Base-by-base conservation (phyloP, 192 early-diverging fungal genomes). In the Spinellus fusiger region DNA sequence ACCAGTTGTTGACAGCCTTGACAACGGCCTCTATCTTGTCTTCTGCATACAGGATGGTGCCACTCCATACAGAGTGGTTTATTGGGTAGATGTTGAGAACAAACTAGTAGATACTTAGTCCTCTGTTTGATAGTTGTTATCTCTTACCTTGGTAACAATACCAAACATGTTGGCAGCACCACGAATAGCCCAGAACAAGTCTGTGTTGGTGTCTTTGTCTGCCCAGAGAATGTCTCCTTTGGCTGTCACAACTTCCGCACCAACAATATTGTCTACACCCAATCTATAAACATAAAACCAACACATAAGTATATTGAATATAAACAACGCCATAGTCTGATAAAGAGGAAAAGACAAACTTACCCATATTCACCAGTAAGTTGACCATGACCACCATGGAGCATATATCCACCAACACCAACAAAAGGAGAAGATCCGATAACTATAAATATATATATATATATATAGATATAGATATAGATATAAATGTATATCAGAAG, bases 101-200 rank as follows among this genome's bases (percentile, higher is more conserved):
- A 52, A 72, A 58, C 61, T 68, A 59, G 13, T 47, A 31, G 0
- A 32, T 54, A 54, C 8, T 2, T 27, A 25, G 16, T 16, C 5
- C 26, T 29, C 7, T 4, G 9, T 12, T 13, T 31, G 5, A 7
- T 9, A 26, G 1, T 29, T 31, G 1, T 4, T 44, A 27, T 25
- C 38, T 26, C 23, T 40, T 54, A 64, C 62, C 37, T 68, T 68
- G 0, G 59, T 68, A 2, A 61, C 59, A 10, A 66, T 61, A 9
- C 58, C 70, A 55, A 72, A 61, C 4, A 59, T 59, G 20, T 32
- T 63, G 12, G 83, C 82, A 32, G 73, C 83, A n/a, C 84, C 84
- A 29, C 82, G 81, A 12, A 84, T 50, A 7, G 80, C 82, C 76
- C 79, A 83, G 47, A 83, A 85, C 7, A 86, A 54, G 62, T 84